Evolutionary conservation across 345 rosid species (phyloP).

Genomic region (Acer campestre): DNA sequence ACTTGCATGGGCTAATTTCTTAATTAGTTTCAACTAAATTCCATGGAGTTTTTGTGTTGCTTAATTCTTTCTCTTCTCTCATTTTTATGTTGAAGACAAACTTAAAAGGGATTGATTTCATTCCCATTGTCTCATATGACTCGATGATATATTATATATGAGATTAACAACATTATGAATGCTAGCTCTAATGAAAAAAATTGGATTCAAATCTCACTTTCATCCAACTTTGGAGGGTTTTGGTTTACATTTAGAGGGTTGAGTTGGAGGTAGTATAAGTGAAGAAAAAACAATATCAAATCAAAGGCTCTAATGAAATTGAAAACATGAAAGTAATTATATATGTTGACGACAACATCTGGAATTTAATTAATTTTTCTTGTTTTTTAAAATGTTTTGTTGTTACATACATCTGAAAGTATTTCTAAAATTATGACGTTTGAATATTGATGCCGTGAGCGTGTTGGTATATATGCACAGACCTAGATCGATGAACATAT

Average conservation of each 20-base stretch:
- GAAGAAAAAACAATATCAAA: not conserved
- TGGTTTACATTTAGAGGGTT: not conserved
- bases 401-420: not conserved
- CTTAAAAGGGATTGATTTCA: not conserved
- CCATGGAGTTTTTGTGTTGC: not conserved
- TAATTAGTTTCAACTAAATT: not conserved
- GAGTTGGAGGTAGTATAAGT: not conserved
- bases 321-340: not conserved
- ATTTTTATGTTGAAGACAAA: not conserved
- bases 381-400: too few relatives aligned
- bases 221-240: not conserved
- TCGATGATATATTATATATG: too few relatives aligned
- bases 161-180: not conserved
- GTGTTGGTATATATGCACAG: too few relatives aligned
- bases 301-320: not conserved
- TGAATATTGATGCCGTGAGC: too few relatives aligned
- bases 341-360: not conserved
- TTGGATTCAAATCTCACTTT: not conserved
- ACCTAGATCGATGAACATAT: too few relatives aligned
- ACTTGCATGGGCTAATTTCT: slow-evolving; percentile 16
- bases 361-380: not conserved
- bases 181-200: not conserved
- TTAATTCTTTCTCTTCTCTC: not conserved
- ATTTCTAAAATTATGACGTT: not conserved
- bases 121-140: not conserved